These are phyloP conservation scores for Acacia acuminata DNA, from an alignment of 306 rosid species.

Conservation along the genomic window DNA sequence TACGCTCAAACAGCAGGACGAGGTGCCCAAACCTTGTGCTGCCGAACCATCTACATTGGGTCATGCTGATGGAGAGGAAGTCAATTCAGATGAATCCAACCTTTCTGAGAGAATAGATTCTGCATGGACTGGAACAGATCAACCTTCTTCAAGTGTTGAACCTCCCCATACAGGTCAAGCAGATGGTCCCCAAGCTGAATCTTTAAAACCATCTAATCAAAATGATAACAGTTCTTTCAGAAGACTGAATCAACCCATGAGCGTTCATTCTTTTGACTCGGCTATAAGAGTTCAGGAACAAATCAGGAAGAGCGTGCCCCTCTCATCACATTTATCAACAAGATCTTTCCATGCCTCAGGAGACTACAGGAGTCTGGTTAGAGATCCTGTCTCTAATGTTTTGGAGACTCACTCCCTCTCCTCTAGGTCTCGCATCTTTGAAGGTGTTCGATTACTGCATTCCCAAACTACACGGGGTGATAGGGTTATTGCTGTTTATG, in stretches of 20 bases:
- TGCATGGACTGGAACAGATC: slow-evolving; percentile 93
- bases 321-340: slow-evolving; percentile 60
- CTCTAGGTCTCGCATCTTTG: slow-evolving; percentile 62
- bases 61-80: slow-evolving; percentile 44
- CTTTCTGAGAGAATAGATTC: slow-evolving; percentile 94
- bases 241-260: slow-evolving; percentile 53
- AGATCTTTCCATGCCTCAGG: slow-evolving; percentile 91
- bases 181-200: slow-evolving; percentile 44
- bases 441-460: slow-evolving; percentile 85
- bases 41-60: slow-evolving; percentile 36
- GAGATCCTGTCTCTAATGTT: slow-evolving; percentile 70
- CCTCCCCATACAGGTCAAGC: slow-evolving; percentile 28
- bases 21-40: slow-evolving; percentile 37
- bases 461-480: slow-evolving; percentile 61
- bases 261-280: slow-evolving; percentile 94
- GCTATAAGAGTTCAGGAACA: slow-evolving; percentile 68
- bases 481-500: slow-evolving; percentile 88
- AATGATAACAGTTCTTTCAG: slow-evolving; percentile 49
- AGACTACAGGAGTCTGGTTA: slow-evolving; percentile 79
- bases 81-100: slow-evolving; percentile 63
- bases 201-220: slow-evolving; percentile 33
- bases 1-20: slow-evolving; percentile 36
- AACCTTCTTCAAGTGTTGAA: slow-evolving; percentile 41
- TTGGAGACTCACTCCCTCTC: slow-evolving; percentile 56
- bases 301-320: slow-evolving; percentile 54